Base-by-base conservation (phyloP, 1,139 yeast genomes). In the Pichia sp. region DNA sequence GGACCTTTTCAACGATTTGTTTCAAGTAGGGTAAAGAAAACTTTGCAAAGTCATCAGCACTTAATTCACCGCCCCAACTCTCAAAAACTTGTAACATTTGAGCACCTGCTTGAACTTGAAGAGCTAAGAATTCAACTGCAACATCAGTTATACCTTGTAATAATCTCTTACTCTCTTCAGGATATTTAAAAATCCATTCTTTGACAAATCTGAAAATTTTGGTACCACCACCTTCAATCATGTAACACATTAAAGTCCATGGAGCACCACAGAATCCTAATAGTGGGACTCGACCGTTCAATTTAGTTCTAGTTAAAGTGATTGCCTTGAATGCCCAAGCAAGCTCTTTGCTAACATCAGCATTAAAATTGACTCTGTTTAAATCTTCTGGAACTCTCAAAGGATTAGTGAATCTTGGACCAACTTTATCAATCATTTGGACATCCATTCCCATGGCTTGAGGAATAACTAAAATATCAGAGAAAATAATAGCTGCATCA, bases 401-500 rank as follows among this genome's bases (percentile, higher is more conserved):
- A 14, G 98, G 99, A 38, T 78, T 79, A 1, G 87, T 89, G 62
- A 91, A 91, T 38, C 82, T 85, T 2, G 99, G 99, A 1, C 99
- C 99, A 49, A 82, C 81, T 38, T 95, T 94, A 48, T 91, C 98
- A 33, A 86, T 69, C 95, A 91, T 91, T 57, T 85, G 81, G 33
- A 91, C 95, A 43, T 76, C 80, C 82, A 89, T 86, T 16, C 98
- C 98, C 89, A 91, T 83, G 6, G 97, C 98, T 65, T 91, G 98
- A 3, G 99, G 99, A 43, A 91, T 84, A 32, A 91, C 98, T 48
- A 91, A 71, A 54, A 91, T 91, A 62, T 91, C 99, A 57, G 91
- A 80, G 66, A 93, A 91, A 47, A 91, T 91, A 54, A 91, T 91
- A 9, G 98, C 98, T 4, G 97, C 98, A 59, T 91, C 98, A 40